Evolutionary conservation across 1,284 basidiomycete species (phyloP), one percentile per base, ranked within the genome.

Genomic region (Phellinidium pouzarii): DNA sequence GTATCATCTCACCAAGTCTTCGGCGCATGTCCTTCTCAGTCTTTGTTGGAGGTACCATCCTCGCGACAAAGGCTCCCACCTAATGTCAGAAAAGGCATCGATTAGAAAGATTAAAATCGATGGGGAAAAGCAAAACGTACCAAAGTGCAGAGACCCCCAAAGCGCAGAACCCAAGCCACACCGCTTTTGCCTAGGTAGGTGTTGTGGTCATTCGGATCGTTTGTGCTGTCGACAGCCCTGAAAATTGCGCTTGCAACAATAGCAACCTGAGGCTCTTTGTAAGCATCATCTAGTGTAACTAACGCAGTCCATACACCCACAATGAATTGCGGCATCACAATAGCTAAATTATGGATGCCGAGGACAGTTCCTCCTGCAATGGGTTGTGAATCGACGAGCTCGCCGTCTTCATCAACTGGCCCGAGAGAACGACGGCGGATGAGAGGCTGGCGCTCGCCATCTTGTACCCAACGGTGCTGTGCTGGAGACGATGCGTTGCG

Each of bases 321-420:
- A 54, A 94, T 77, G 64, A 95, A 90, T 62, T 96, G 93, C 19
- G 92, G 93, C 68, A 91, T 80, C 22, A 95, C 93, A 57, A 95
- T 92, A 2, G 94, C 90, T 4, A 97, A 73, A 63, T 97, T 97
- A 67, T 98, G 94, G 40, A 98, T 94, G 2, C 94, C 94, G 44
- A 97, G 77, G 44, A 97, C 86, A 2, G 92, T 94, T 1, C 94
- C 94, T n/a, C 94, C 94, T 0, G 91, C 87, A 44, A 88, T 72
- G 12, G 81, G 78, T 29, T 75, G 76, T 8, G 68, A 63, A 38
- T 77, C 70, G 3, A 68, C 67, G 41, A 74, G 68, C 46, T 76
- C 73, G 38, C 75, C 70, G 38, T 68, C 63, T 48, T 64, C 64
- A 49, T 77, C 77, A 23, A 75, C 73, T 25, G 77, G 76, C 47